Conservation (phyloP, 208 protist genomes). For the Trichomonas gallinae region DNA sequence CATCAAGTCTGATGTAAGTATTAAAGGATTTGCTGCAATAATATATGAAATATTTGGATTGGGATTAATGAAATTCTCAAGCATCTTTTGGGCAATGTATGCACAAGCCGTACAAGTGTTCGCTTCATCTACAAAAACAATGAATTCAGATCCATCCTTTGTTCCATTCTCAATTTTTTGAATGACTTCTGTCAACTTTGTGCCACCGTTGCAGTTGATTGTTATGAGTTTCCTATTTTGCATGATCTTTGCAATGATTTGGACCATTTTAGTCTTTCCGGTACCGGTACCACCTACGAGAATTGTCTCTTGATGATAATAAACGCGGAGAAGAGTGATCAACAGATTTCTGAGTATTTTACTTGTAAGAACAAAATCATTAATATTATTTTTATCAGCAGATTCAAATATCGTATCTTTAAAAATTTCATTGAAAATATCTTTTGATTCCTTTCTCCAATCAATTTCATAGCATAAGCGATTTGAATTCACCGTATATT, state of each 20-base stretch:
- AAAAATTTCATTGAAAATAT: background rate
- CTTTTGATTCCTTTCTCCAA: too few relatives aligned
- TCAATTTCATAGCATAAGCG: background rate
- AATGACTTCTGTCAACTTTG: background rate
- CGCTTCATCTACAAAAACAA: background rate
- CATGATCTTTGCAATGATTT: background rate
- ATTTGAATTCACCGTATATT: background rate
- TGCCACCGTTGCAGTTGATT: background rate
- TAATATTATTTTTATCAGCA: background rate
- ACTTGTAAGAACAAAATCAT: background rate
- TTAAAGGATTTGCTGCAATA: background rate
- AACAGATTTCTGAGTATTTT: background rate
- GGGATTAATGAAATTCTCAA: background rate
- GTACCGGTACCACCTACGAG: background rate
- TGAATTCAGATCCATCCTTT: background rate
- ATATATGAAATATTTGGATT: background rate
- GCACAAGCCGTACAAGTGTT: background rate
- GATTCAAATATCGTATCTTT: background rate
- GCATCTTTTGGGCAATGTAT: background rate
- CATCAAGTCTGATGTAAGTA: too few relatives aligned
- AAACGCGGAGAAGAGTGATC: background rate
- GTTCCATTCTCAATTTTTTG: background rate
- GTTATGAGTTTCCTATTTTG: background rate
- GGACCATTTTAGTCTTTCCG: background rate
- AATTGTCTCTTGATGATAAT: background rate